phyloP scores from a whole-genome alignment of 495 filamentous ascomycete genomes.

The Aspergillus baeticus region DNA sequence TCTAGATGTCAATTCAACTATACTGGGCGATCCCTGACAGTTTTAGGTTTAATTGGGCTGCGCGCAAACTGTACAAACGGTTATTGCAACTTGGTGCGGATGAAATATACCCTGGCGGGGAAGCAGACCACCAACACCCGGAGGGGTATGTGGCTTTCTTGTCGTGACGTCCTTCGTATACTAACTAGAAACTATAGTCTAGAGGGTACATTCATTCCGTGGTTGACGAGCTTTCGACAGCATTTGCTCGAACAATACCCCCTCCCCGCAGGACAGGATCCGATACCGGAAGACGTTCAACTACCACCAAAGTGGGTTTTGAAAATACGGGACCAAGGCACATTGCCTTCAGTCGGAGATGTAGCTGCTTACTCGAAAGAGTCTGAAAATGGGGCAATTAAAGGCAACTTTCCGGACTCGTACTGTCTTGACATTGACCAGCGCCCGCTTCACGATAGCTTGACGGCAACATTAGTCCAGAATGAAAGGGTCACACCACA shows the following conservation, averaged over 20 bases:
- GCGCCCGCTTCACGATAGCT: constrained; percentile 52
- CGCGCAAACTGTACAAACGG: constrained; percentile 81
- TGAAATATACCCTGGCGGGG: constrained; percentile 73
- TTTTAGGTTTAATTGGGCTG: constrained; percentile 86
- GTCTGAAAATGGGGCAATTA: neutral
- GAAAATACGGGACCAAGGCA: constrained; percentile 32
- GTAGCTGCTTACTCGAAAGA: neutral
- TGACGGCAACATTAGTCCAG: constrained; percentile 37
- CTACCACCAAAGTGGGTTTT: constrained; percentile 82
- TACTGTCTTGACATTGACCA: constrained; percentile 44
- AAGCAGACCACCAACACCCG: constrained; percentile 88
- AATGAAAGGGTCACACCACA: constrained; percentile 75
- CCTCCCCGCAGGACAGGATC: constrained; percentile 59
- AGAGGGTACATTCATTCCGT: constrained; percentile 79
- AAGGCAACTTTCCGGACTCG: constrained; percentile 24
- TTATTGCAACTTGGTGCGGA: constrained; percentile 81
- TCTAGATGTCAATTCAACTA: constrained; percentile 16
- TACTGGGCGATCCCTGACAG: constrained; percentile 13
- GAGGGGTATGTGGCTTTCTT: constrained; percentile 64
- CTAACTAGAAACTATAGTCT: constrained; percentile 48
- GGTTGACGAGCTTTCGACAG: constrained; percentile 65
- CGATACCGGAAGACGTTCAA: constrained; percentile 73
- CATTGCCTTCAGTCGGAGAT: neutral
- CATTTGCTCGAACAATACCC: constrained; percentile 67
- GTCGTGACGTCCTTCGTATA: neutral